A percentile compares a stretch with the other conserved stretches of the same genome.
Conservation (phyloP, 257 asterid genomes). For the Capsicum rhomboideum region DNA sequence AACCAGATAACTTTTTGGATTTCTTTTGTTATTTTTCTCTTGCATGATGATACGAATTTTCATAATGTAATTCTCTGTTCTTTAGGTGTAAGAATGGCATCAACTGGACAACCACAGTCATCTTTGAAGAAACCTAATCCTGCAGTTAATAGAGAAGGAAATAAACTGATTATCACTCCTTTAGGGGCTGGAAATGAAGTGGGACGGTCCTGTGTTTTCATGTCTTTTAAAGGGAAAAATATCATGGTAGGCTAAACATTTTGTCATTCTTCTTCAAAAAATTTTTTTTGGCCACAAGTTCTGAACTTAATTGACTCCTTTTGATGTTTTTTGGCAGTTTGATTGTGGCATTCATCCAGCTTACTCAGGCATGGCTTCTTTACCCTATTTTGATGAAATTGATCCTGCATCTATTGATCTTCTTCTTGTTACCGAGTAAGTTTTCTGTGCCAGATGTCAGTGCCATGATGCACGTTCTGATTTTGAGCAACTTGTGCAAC, state of each 20-base stretch:
- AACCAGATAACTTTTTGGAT: neutral
- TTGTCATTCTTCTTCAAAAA: neutral
- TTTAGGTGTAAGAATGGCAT: slow-evolving; percentile 42
- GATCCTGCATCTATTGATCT: slow-evolving; percentile 81
- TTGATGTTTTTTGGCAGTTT: slow-evolving; percentile 37
- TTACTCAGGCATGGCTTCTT: slow-evolving; percentile 91
- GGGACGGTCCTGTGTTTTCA: slow-evolving; percentile 88
- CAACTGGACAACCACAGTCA: slow-evolving; percentile 64
- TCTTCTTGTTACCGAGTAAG: slow-evolving; percentile 90
- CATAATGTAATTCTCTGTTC: neutral
- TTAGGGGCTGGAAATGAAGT: slow-evolving; percentile 97
- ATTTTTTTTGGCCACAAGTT: neutral
- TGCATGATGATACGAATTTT: neutral
- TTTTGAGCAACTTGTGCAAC: neutral
- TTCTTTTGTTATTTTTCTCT: neutral
- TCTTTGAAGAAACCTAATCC: slow-evolving; percentile 45
- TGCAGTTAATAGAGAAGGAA: slow-evolving; percentile 62
- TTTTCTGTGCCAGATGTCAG: neutral
- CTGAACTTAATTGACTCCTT: neutral
- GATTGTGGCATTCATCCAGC: slow-evolving; percentile 99
- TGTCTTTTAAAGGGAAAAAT: slow-evolving; percentile 87
- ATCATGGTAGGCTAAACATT: slow-evolving; percentile 42
- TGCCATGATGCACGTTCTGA: neutral
- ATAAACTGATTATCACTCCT: slow-evolving; percentile 80
- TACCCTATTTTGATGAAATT: slow-evolving; percentile 98